Evolutionary conservation across 345 rosid species (phyloP).

Genomic region (Linum tenue): DNA sequence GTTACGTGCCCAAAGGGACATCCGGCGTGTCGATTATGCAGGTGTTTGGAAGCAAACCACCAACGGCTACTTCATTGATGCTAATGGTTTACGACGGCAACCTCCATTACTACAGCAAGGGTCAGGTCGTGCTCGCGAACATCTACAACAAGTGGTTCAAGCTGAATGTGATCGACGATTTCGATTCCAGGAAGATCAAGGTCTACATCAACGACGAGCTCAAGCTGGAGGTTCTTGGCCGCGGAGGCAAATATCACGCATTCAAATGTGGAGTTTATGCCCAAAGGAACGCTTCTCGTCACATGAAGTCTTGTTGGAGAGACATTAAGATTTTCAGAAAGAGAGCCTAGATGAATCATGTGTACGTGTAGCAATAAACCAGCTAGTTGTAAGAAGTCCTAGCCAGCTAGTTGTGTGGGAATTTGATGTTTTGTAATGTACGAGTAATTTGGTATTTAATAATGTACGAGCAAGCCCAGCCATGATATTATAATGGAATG

Average conservation of each 20-base stretch:
- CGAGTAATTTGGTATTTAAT: too few species aligned
- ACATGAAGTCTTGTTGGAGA: constrained; percentile 28
- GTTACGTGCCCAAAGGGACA: neutral
- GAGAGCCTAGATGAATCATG: neutral
- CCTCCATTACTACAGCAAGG: neutral
- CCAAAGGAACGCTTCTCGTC: constrained; percentile 6
- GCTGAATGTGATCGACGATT: constrained; percentile 24
- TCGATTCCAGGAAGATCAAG: constrained; percentile 11
- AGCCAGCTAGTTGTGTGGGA: too few species aligned
- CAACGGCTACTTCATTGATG: neutral
- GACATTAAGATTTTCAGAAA: constrained; percentile 8
- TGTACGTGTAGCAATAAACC: too few species aligned
- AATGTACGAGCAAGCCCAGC: too few species aligned
- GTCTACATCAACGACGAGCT: constrained; percentile 13
- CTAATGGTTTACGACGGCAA: neutral
- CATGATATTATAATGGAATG: too few species aligned
- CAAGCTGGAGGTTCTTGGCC: constrained; percentile 8
- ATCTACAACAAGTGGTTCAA: constrained; percentile 17
- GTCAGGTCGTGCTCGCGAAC: neutral
- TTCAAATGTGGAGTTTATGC: constrained; percentile 27
- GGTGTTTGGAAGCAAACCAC: neutral
- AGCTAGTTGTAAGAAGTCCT: too few species aligned
- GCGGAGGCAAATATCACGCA: constrained; percentile 18
- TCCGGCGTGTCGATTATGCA: neutral
- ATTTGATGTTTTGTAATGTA: too few species aligned